Conservation (phyloP, 108 stramenopile species). For the Cafeteria roenbergensis region DNA sequence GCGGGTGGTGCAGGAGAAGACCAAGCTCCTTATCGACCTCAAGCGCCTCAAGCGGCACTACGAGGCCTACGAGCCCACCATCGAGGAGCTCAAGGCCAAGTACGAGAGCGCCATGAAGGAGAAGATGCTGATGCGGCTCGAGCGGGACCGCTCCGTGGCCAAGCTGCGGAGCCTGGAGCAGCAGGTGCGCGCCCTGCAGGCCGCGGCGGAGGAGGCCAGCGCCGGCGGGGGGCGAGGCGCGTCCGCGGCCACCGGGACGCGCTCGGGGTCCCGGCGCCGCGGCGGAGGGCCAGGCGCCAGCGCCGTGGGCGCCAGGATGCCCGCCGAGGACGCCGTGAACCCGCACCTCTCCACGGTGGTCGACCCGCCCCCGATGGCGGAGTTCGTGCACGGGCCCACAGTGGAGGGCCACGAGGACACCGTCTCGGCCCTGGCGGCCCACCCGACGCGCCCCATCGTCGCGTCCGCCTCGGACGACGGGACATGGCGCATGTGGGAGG, state of each 20-base stretch:
- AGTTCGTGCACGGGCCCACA: constrained; percentile 28
- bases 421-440: constrained; percentile 39
- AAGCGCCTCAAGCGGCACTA: constrained; percentile 46
- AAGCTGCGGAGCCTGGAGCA: constrained; percentile 34
- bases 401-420: constrained; percentile 48
- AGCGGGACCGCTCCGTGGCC: constrained; percentile 43
- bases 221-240: no score
- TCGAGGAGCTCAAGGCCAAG: constrained; percentile 45
- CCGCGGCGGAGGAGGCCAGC: background rate
- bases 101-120: constrained; percentile 56
- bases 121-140: constrained; percentile 54
- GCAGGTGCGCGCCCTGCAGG: constrained; percentile 25
- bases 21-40: constrained; percentile 34
- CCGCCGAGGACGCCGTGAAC: constrained; percentile 31
- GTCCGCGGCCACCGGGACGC: background rate
- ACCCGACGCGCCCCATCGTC: constrained; percentile 46
- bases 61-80: constrained; percentile 47
- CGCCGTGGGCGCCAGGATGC: constrained; percentile 19
- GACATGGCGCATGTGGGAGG: constrained; percentile 50
- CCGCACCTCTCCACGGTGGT: constrained; percentile 32
- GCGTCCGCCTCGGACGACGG: constrained; percentile 46
- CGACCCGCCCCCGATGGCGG: constrained; percentile 31
- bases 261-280: no score
- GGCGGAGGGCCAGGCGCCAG: background rate
- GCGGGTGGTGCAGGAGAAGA: constrained; percentile 49